A percentile compares a stretch with the other conserved stretches of the same genome.
Evolutionary conservation across 441 rosid species (phyloP).

Genomic region (Populus hybrid): DNA sequence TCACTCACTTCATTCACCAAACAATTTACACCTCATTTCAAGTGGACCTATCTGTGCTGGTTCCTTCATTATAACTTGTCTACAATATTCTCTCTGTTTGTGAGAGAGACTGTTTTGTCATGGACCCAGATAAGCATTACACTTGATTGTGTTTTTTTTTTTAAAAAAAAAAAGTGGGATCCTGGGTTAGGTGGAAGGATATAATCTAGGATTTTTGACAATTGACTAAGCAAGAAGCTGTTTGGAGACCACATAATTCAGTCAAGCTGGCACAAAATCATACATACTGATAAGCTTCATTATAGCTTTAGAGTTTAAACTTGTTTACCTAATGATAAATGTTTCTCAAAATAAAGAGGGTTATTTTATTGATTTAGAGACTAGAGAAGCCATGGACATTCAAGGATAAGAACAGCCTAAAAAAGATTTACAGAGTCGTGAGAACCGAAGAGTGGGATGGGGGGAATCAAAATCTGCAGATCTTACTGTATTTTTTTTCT

Average conservation of each 20-base stretch:
- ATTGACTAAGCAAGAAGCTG: conserved; percentile 22
- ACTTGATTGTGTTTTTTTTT: conserved; percentile 22
- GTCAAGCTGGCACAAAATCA: conserved; percentile 18
- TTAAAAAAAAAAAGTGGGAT: conserved; percentile 20
- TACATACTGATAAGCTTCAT: background rate
- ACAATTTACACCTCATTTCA: conserved; percentile 16
- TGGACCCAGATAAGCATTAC: conserved; percentile 20
- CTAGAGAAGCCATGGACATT: too few species aligned
- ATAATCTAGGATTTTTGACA: conserved; percentile 20
- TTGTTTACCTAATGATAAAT: background rate
- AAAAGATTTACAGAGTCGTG: background rate
- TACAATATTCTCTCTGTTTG: conserved; percentile 50
- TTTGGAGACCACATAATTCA: conserved; percentile 24
- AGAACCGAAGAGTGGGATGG: background rate
- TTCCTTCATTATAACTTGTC: conserved; percentile 33
- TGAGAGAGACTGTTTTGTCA: conserved; percentile 43
- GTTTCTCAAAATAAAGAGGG: background rate
- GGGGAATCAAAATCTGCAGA: background rate
- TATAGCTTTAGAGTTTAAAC: background rate
- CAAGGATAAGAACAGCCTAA: background rate
- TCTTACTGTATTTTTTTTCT: background rate
- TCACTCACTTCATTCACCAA: conserved; percentile 23
- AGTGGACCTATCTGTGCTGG: conserved; percentile 23
- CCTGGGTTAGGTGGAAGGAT: conserved; percentile 36
- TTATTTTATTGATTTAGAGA: background rate